phyloP scores from a whole-genome alignment of 306 rosid genomes.

The Prinsepia uniflora region DNA sequence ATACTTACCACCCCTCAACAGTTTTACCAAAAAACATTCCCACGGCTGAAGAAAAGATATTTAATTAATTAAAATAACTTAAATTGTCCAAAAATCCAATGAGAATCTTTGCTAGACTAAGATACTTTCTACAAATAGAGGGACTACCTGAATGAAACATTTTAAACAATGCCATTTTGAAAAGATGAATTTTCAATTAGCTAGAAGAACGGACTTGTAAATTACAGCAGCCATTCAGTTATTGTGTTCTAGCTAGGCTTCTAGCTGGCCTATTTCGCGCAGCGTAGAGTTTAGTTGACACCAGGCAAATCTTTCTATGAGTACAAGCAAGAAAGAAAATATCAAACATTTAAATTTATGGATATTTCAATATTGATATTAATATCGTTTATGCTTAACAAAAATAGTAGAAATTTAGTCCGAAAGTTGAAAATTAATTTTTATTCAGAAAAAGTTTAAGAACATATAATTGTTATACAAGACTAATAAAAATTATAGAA shows the following conservation, averaged over 20 bases:
- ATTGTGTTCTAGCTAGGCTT: not conserved
- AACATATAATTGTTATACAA: no score
- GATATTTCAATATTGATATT: no score
- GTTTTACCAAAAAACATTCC: not conserved
- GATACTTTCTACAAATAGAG: not conserved
- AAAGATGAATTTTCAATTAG: not conserved
- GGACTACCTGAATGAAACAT: not conserved
- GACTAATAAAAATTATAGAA: no score
- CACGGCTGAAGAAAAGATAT: not conserved
- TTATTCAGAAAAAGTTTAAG: no score
- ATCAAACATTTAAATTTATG: no score
- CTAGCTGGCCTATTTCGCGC: no score
- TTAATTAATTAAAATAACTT: no score
- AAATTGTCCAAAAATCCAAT: not conserved
- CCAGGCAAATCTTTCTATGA: not conserved
- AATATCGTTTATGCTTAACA: no score
- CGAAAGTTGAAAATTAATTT: no score
- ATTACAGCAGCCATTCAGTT: not conserved
- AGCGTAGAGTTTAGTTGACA: not conserved
- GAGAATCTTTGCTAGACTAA: not conserved
- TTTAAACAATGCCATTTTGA: not conserved
- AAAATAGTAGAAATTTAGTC: no score
- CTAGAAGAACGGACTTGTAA: not conserved
- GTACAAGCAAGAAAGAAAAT: no score
- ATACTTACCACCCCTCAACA: not conserved